These are phyloP conservation scores for Phlebopus sp. DNA, from an alignment of 1,284 basidiomycete species.

Conservation along the genomic window DNA sequence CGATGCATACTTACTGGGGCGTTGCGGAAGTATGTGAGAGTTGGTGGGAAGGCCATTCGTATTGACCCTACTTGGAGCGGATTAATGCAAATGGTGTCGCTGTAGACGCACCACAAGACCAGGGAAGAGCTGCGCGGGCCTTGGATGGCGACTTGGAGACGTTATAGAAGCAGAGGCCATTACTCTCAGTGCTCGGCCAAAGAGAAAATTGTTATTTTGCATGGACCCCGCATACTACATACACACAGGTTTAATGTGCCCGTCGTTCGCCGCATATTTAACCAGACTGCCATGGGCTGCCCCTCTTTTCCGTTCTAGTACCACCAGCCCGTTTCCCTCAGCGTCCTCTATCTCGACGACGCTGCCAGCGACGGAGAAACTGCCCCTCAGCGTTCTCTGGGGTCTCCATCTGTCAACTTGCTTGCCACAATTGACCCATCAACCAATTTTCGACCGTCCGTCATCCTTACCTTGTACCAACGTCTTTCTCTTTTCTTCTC, in stretches of 20 bases:
- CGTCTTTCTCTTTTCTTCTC: conserved; percentile 7
- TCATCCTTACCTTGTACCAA: conserved; percentile 9
- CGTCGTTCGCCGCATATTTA: conserved; percentile 17
- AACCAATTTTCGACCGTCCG: conserved; percentile 17
- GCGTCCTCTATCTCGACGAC: conserved; percentile 4
- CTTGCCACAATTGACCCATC: conserved; percentile 16
- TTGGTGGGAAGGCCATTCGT: background rate
- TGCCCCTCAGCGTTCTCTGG: conserved; percentile 8
- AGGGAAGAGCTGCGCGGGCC: background rate
- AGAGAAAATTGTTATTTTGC: conserved; percentile 6
- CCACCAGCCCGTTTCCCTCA: background rate
- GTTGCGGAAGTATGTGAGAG: too few relatives aligned
- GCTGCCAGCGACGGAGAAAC: conserved; percentile 16
- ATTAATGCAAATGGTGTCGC: background rate
- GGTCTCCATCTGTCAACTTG: conserved; percentile 11
- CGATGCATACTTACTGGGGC: too few relatives aligned
- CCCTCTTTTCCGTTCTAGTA: conserved; percentile 2
- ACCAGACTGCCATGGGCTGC: conserved; percentile 1
- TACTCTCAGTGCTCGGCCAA: conserved; percentile 24
- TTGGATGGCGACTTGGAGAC: conserved; percentile 18
- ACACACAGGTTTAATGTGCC: conserved; percentile 6
- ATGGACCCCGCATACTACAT: conserved; percentile 30
- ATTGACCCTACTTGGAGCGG: conserved; percentile 4
- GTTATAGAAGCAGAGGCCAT: conserved; percentile 28
- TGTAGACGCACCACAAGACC: conserved; percentile 23